A percentile compares a stretch with the other conserved stretches of the same genome.
phyloP scores from a whole-genome alignment of 352 stramenopile genomes.

The Labyrinthula sp. region DNA sequence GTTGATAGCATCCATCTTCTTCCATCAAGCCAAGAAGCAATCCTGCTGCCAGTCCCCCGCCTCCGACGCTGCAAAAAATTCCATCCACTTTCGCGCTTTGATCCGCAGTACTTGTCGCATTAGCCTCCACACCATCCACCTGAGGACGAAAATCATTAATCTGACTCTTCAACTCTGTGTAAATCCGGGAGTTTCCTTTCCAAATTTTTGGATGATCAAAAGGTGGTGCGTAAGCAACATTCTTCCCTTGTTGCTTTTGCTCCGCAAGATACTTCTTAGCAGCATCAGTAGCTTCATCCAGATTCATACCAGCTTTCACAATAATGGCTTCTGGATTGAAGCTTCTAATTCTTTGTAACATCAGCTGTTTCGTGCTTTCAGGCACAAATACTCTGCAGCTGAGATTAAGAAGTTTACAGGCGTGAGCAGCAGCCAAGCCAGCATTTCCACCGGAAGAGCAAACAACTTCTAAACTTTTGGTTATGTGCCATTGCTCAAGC shows the following conservation, averaged over 20 bases:
- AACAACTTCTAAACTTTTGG: conserved; percentile 38
- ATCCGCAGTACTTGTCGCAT: too few relatives aligned
- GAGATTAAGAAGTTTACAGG: conserved; percentile 39
- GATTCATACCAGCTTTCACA: conserved; percentile 46
- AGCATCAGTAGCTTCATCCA: conserved; percentile 47
- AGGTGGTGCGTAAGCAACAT: conserved; percentile 46
- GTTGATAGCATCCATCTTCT: too few relatives aligned
- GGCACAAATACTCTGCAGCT: conserved; percentile 47
- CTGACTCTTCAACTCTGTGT: conserved; percentile 47
- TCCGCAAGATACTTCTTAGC: conserved; percentile 38
- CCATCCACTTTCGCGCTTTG: conserved; percentile 33
- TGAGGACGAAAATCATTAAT: too few relatives aligned
- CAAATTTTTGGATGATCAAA: conserved; percentile 53
- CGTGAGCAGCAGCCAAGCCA: conserved; percentile 44
- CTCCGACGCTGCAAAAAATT: conserved; percentile 49
- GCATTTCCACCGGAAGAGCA: conserved; percentile 50
- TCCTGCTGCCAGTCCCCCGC: conserved; percentile 49
- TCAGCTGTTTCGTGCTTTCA: conserved; percentile 46
- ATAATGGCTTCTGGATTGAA: conserved; percentile 46
- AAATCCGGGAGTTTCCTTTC: conserved; percentile 49
- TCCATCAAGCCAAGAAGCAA: conserved; percentile 50
- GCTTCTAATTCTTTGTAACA: conserved; percentile 43
- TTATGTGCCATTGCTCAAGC: conserved; percentile 10
- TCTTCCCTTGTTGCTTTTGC: conserved; percentile 26
- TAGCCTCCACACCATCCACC: too few relatives aligned